phyloP scores from a whole-genome alignment of 441 rosid genomes.

The Populus hybrid region DNA sequence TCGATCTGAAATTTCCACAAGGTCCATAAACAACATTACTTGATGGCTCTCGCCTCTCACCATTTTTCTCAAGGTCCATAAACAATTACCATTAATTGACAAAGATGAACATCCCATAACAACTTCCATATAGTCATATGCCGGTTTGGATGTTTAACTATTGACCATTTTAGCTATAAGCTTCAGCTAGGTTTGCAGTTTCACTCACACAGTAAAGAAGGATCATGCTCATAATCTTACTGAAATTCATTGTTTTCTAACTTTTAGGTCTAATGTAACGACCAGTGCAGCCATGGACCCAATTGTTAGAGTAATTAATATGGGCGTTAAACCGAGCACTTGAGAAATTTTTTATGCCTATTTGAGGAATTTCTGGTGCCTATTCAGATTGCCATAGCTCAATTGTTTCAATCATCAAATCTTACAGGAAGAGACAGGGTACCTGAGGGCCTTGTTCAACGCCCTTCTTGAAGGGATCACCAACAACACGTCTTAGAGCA shows the following conservation, averaged over 20 bases:
- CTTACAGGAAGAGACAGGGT: neutral
- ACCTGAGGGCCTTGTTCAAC: slow-evolving; percentile 95
- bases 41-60: neutral
- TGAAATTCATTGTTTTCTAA: neutral
- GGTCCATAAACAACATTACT: slow-evolving; percentile 6
- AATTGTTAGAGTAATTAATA: neutral
- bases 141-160: neutral
- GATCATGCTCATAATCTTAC: neutral
- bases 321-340: neutral
- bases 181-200: neutral
- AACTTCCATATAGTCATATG: neutral
- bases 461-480: slow-evolving; percentile 83
- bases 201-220: neutral
- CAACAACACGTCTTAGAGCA: slow-evolving; percentile 65
- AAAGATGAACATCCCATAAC: neutral
- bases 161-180: neutral
- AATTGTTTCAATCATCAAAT: slow-evolving; percentile 1
- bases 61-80: neutral
- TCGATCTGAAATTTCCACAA: slow-evolving; percentile 57
- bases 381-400: neutral
- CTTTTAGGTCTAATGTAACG: neutral
- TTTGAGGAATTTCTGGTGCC: neutral
- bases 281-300: neutral
- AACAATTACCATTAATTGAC: neutral
- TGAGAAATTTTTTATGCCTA: neutral